Base-by-base conservation (phyloP, 768 basidiomycete species). In the Lactarius sp. region DNA sequence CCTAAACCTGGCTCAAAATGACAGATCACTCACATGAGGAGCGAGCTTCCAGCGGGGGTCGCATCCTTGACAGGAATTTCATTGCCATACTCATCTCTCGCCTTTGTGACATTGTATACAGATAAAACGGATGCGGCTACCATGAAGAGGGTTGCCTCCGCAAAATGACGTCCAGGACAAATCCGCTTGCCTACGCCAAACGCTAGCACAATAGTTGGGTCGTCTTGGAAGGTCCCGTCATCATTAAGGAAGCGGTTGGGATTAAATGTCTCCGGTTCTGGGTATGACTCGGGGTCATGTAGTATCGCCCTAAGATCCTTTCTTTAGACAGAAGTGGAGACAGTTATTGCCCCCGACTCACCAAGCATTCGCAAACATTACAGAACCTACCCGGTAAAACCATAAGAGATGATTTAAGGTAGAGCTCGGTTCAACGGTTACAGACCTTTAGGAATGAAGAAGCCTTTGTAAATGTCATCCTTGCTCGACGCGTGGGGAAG, bases 371-470 rank as follows among this genome's bases (percentile, higher is more conserved):
- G 56, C 41, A 5, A 56, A 2, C 34, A 58, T 9, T 9, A 44
- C 2, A 4, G 56, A 14, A 16, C 56, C 33, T 50, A 39, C 34
- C 16, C 12, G 16, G 0, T 13, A 4, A 49, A 49, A 12, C 5
- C 1, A 8, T 14, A 52, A 14, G 31, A 5, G 20, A 18, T 20
- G 22, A 13, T 14, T 27, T 3, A 27, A 1, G 27, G 27, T 27
- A 2, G 27, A 27, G 27, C 27, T 27, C 27, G 27, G 27, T 27
- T 2, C 27, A 27, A 27, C 27, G 27, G 27, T 27, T 27, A 27
- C 57, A 27, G 20, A 65, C 64, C 64, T 57, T 65, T 65, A 14
- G 54, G 60, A 37, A 62, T 62, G 36, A 62, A 62, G 7, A 56
- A 57, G 13, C 55, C 60, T 31, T 22, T 27, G 31, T 65, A 65